Base-by-base conservation (phyloP, 106 monocot genomes). In the Platanthera zijinensis region DNA sequence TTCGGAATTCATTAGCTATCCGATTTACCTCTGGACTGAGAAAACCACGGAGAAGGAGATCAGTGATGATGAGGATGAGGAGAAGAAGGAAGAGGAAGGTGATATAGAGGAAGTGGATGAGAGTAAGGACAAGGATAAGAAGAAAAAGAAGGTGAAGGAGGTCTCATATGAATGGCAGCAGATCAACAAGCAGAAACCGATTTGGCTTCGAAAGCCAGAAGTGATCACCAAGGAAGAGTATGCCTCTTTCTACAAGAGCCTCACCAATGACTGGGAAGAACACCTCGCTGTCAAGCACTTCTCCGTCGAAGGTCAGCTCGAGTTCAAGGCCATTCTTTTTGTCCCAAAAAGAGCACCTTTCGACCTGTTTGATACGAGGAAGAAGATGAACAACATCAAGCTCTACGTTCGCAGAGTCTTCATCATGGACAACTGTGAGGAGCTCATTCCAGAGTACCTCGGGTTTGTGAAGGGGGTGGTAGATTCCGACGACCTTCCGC, bases 191-290 rank as follows among this genome's bases (percentile, higher is more conserved):
- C 80, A 86, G 75, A 83, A 83, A 72, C 86, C 86, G 10, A 86
- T 86, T 14, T 86, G 86, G 86, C 46, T 86, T 12, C 19, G 80
- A 32, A 86, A 86, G 75, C 83, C 86, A 3, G 86, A 86, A 63
- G 86, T 83, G 80, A 74, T 86, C 51, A 83, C 80, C 56, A 86
- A 86, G 51, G 86, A 86, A 64, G 86, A 86, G 48, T 86, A 86
- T 52, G 69, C 86, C 0, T 72, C 86, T 3, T 86, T 83, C 74
- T 86, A 86, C 73, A 83, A 86, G 83, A 86, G 86, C 57, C 54
- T 86, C 51, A 86, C 83, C 19, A 86, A 86, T 25, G 83, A 86
- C 48, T 80, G 83, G 86, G 86, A 83, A 51, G 86, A 86, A 0
- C 79, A 78, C 18, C 74, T 86, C 1, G 86, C 79, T 30, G 82